Evolutionary conservation across 1,284 basidiomycete species (phyloP).

Genomic region (Phellopilus nigrolimitatus): DNA sequence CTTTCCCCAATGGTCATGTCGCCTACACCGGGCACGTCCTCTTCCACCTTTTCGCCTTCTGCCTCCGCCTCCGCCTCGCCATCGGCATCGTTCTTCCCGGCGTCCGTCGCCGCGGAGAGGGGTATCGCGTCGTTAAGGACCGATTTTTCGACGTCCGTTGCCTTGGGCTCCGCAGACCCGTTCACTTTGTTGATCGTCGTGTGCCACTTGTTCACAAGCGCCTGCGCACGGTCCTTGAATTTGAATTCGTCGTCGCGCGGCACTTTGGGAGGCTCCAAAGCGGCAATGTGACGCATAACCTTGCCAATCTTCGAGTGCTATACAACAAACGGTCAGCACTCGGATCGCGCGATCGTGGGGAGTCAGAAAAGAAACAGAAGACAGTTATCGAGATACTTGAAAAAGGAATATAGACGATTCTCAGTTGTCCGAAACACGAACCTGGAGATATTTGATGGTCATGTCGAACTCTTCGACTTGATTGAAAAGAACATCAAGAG

Average conservation of each 20-base stretch:
- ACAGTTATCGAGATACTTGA: constrained; percentile 6
- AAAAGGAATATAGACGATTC: not conserved
- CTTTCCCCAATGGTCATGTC: constrained; percentile 15
- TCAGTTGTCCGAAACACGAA: constrained; percentile 34
- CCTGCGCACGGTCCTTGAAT: constrained; percentile 77
- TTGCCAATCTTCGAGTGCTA: constrained; percentile 97
- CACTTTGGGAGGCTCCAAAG: constrained; percentile 59
- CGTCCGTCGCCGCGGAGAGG: not conserved
- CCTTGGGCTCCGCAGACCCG: constrained; percentile 2
- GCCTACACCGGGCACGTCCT: not conserved
- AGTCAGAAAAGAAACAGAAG: constrained; percentile 22
- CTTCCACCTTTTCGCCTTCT: not conserved
- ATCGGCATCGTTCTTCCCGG: constrained; percentile 2
- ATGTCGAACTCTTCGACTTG: constrained; percentile 85
- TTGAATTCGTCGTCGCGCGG: constrained; percentile 84
- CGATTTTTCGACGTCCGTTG: constrained; percentile 2
- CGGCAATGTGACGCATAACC: constrained; percentile 93
- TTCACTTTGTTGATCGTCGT: constrained; percentile 28
- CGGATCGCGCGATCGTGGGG: constrained; percentile 24
- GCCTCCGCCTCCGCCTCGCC: not conserved
- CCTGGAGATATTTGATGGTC: constrained; percentile 79
- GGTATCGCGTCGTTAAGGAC: not conserved
- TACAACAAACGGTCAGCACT: constrained; percentile 20
- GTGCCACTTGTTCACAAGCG: constrained; percentile 73
- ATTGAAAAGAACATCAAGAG: constrained; percentile 73